Evolutionary conservation across 1,284 basidiomycete species (phyloP).

Genomic region (Marasmius tenuissimus): DNA sequence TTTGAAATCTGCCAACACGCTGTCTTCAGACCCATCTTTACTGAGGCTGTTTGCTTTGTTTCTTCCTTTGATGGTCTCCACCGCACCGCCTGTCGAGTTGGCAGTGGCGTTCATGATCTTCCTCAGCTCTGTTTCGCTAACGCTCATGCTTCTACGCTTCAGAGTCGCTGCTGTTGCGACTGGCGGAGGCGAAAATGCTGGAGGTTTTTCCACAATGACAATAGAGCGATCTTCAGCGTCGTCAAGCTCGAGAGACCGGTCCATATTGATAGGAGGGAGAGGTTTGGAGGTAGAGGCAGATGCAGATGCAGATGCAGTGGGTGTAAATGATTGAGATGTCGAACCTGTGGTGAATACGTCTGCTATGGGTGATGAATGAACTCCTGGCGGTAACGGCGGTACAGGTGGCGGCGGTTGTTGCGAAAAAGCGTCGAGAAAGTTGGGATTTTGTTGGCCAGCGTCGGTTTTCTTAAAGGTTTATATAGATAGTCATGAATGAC

Average conservation of each 20-base stretch:
- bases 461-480: slow-evolving; percentile 40
- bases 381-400: slow-evolving; percentile 60
- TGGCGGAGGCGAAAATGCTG: slow-evolving; percentile 22
- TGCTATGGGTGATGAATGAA: slow-evolving; percentile 45
- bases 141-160: slow-evolving; percentile 75
- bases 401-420: slow-evolving; percentile 53
- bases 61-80: not conserved
- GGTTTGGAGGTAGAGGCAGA: slow-evolving; percentile 58
- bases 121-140: slow-evolving; percentile 65
- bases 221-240: slow-evolving; percentile 53
- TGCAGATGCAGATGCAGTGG: slow-evolving; percentile 36
- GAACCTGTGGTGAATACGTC: slow-evolving; percentile 49
- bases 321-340: slow-evolving; percentile 21
- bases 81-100: slow-evolving; percentile 21
- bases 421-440: slow-evolving; percentile 45
- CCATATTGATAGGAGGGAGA: slow-evolving; percentile 55
- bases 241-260: slow-evolving; percentile 34
- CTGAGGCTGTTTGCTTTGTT: slow-evolving; percentile 6
- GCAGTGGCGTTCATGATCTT: slow-evolving; percentile 38
- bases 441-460: slow-evolving; percentile 32
- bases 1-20: slow-evolving; percentile 68
- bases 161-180: not conserved
- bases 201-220: slow-evolving; percentile 52
- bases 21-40: slow-evolving; percentile 35
- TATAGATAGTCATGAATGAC: slow-evolving; percentile 13